A percentile compares a stretch with the other conserved stretches of the same genome.
phyloP scores from a whole-genome alignment of 768 basidiomycete genomes.

The Cystobasidium onofrii region DNA sequence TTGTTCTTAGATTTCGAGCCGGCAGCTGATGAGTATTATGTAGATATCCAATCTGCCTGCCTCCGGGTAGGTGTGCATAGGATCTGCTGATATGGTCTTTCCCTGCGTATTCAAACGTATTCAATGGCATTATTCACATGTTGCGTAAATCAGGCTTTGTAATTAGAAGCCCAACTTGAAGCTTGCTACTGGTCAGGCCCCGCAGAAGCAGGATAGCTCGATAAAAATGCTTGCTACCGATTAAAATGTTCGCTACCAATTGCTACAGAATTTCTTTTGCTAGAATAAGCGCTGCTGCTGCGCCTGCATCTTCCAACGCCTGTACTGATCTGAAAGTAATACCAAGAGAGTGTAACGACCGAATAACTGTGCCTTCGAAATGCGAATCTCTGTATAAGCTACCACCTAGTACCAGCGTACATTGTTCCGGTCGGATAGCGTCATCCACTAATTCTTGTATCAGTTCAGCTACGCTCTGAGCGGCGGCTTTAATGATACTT shows the following conservation, averaged over 20 bases:
- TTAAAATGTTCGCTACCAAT: background rate
- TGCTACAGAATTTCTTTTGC: conserved; percentile 3
- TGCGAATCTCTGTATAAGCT: background rate
- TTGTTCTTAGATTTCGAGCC: too few relatives aligned
- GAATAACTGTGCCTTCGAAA: background rate
- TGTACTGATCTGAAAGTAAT: conserved; percentile 1
- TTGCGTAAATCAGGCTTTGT: too few relatives aligned
- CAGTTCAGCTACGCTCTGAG: background rate
- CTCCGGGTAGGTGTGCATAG: too few relatives aligned
- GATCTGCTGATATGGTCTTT: too few relatives aligned
- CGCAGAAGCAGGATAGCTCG: background rate
- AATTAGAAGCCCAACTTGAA: too few relatives aligned
- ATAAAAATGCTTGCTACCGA: background rate
- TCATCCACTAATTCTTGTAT: background rate
- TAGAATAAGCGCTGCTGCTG: conserved; percentile 6
- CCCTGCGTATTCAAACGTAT: too few relatives aligned
- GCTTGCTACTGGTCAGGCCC: too few relatives aligned
- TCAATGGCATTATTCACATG: too few relatives aligned
- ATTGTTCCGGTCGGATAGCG: background rate
- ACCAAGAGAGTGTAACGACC: background rate
- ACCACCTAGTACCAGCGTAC: conserved; percentile 19
- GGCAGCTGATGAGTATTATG: too few relatives aligned
- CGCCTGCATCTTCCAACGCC: conserved; percentile 11
- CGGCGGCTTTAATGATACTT: background rate
- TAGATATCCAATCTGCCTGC: too few relatives aligned